Base-by-base conservation (phyloP, 352 stramenopile species). In the Globisporangium cylindrosporum region DNA sequence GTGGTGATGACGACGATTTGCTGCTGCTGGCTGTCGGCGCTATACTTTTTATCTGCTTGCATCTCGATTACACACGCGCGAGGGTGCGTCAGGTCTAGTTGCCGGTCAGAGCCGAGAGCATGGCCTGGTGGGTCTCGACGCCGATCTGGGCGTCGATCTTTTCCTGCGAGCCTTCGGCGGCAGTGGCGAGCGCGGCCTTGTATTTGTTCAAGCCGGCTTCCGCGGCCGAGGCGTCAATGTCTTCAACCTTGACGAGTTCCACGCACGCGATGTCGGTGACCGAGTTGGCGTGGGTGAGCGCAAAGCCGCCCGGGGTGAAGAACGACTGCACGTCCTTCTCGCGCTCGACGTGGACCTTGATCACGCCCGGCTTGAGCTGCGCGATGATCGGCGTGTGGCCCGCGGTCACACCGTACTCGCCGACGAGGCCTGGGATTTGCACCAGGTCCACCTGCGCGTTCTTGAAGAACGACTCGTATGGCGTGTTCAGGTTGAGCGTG, bases 331-430 rank as follows among this genome's bases (percentile, higher is more conserved):
- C 79, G 58, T 93, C 84, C 77, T 89, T 89, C 72, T 93, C 87
- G 62, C 85, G 81, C 70, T 92, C 81, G 43, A 92, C 76, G 77
- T 95, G 87, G 56, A 95, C 87, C 73, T 92, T 91, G 71, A 95
- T 92, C 57, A 99, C 89, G 63, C 97, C 97, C 18, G 97, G 94
- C 88, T 99, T 99, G 68, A 99, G 86, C 78, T 99, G 95, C 56
- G 95, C 89, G 53, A 99, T 93, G 70, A 99, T 95, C 48, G 97
- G 95, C 68, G 97, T 95, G 91, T 99, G 97, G 73, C 95, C 92
- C 8, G 94, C 94, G 14, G 96, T 98, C 38, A 99, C 93, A 81
- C 97, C 97, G 81, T 99, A 99, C 85, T 99, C 97, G 73, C 97
- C 97, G 59, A 95, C 94, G 34, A 92, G 79, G 62, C 97, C 97